Percentiles rank a stretch among this genome's conserved stretches.
These are phyloP conservation scores for Diplodia scrobiculata DNA, from an alignment of 2,329 filamentous ascomycete species.

Conservation along the genomic window DNA sequence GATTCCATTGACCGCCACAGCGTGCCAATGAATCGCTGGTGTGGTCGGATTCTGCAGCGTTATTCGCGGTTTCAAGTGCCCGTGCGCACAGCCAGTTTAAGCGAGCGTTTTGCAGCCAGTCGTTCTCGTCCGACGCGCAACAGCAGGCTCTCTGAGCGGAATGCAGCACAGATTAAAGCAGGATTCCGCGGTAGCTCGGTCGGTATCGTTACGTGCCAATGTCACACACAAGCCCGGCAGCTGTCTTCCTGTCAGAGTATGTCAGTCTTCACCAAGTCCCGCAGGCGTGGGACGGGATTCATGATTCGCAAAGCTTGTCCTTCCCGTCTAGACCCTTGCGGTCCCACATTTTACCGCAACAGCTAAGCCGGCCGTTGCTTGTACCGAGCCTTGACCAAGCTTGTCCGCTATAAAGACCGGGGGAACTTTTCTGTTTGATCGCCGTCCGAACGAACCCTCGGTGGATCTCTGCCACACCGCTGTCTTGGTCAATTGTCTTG, in stretches of 20 bases:
- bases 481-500: background rate
- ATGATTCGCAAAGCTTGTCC: constrained; percentile 10
- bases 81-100: background rate
- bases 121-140: too few species aligned
- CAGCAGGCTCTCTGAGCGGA: too few species aligned
- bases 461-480: constrained; percentile 11
- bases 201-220: too few species aligned
- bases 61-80: background rate
- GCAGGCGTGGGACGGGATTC: background rate
- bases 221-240: too few species aligned
- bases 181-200: too few species aligned
- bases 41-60: too few species aligned
- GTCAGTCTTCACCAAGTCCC: background rate
- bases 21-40: background rate
- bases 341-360: constrained; percentile 1
- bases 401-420: constrained; percentile 19
- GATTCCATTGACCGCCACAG: background rate
- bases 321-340: background rate
- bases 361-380: background rate
- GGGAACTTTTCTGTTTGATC: constrained; percentile 2
- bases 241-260: background rate
- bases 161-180: background rate
- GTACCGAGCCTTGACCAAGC: constrained; percentile 17
- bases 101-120: background rate
- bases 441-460: background rate